Percentiles rank a stretch among this genome's conserved stretches.
Conservation (phyloP, 345 rosid genomes). For the Clarkia xantiana region DNA sequence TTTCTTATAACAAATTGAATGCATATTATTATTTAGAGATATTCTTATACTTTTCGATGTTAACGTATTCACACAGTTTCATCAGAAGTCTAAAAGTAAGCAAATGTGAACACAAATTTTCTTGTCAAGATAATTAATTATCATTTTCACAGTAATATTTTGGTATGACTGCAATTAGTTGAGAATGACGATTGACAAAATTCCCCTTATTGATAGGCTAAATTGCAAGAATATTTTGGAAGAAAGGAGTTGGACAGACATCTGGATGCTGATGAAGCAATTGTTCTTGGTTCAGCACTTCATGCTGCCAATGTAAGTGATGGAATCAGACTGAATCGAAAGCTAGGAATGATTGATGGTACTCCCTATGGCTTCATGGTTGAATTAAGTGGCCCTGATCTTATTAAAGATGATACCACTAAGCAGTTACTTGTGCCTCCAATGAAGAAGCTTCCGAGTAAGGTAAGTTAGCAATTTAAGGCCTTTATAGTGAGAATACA, state of each 20-base stretch:
- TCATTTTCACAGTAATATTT: no score
- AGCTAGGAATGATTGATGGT: constrained; percentile 93
- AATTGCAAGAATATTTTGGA: constrained; percentile 83
- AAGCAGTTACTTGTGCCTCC: constrained; percentile 70
- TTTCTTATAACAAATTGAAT: no score
- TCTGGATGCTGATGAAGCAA: constrained; percentile 98
- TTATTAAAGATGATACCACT: constrained; percentile 50
- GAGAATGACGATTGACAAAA: background rate
- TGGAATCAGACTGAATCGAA: constrained; percentile 91
- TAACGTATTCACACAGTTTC: no score
- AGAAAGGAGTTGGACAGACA: constrained; percentile 86
- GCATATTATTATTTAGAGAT: no score
- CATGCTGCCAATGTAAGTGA: constrained; percentile 98
- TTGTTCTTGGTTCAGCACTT: constrained; percentile 81
- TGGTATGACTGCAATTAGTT: background rate
- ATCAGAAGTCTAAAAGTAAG: no score
- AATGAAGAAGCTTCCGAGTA: constrained; percentile 93
- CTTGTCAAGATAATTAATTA: no score
- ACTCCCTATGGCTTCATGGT: constrained; percentile 64
- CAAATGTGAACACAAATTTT: no score
- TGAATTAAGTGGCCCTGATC: constrained; percentile 69
- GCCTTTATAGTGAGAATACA: background rate
- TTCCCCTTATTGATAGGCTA: constrained; percentile 37
- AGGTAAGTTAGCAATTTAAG: background rate
- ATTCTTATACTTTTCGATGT: no score